Evolutionary conservation across 805 yeast species (phyloP).

Genomic region (Saccharomycopsis fermentans): DNA sequence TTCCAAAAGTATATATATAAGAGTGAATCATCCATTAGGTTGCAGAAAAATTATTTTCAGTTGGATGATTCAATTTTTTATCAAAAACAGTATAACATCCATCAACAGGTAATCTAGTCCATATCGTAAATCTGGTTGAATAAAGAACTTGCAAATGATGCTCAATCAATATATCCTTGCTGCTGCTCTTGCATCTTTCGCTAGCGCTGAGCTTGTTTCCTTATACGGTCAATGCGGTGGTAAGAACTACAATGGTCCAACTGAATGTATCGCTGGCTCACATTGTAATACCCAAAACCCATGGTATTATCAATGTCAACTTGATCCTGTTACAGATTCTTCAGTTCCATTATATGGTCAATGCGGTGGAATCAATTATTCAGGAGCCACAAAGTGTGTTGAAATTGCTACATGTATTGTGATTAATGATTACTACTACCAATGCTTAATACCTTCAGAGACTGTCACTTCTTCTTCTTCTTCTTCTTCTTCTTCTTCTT

Average conservation of each 20-base stretch:
- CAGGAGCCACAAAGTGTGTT: conserved; percentile 21
- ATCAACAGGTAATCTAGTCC: too few relatives aligned
- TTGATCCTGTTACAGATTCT: neutral
- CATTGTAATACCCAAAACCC: conserved; percentile 21
- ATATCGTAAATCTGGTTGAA: too few relatives aligned
- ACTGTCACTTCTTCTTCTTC: neutral
- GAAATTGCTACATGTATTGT: conserved; percentile 21
- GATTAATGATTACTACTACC: conserved; percentile 22
- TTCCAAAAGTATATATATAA: too few relatives aligned
- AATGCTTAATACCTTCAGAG: conserved; percentile 16
- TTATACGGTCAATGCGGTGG: conserved; percentile 23
- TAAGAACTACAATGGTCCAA: conserved; percentile 18
- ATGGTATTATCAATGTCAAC: conserved; percentile 23
- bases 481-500: neutral
- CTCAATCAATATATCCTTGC: neutral
- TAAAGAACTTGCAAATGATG: neutral
- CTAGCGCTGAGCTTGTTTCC: neutral
- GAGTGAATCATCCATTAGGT: too few relatives aligned
- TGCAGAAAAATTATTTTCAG: too few relatives aligned
- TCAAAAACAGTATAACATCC: too few relatives aligned
- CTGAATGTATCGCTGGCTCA: conserved; percentile 21
- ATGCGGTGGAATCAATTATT: conserved; percentile 21
- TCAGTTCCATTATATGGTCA: conserved; percentile 19
- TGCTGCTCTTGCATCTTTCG: neutral
- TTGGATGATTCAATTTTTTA: too few relatives aligned